phyloP scores from a whole-genome alignment of 1,284 basidiomycete species.

The Ustilago shanxiensis region DNA sequence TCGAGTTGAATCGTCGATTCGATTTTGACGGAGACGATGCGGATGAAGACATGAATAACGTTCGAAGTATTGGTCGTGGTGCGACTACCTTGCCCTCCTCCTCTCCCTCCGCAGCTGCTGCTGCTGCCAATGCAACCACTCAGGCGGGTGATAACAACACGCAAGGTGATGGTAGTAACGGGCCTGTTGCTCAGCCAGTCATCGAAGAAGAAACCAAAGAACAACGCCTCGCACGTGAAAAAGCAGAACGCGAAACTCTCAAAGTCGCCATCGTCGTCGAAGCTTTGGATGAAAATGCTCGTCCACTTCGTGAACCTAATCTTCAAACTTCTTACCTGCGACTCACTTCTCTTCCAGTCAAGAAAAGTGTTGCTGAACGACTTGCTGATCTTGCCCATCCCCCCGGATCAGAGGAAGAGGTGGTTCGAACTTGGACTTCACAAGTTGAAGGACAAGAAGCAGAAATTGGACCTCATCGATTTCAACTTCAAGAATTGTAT shows the following conservation, averaged over 20 bases:
- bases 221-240: slow-evolving; percentile 54
- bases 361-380: slow-evolving; percentile 26
- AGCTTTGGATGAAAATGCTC: slow-evolving; percentile 64
- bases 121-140: not conserved
- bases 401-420: not conserved
- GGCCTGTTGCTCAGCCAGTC: slow-evolving; percentile 8
- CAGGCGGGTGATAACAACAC: not conserved
- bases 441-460: slow-evolving; percentile 66
- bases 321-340: slow-evolving; percentile 63
- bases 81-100: not conserved
- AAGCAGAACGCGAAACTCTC: slow-evolving; percentile 61
- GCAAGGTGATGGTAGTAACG: not conserved
- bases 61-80: slow-evolving; percentile 6
- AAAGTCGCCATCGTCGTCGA: slow-evolving; percentile 64
- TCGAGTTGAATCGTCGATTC: slow-evolving; percentile 40
- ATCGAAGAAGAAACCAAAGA: slow-evolving; percentile 58
- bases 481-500: slow-evolving; percentile 69
- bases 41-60: slow-evolving; percentile 27
- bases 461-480: slow-evolving; percentile 63
- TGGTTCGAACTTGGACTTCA: slow-evolving; percentile 41
- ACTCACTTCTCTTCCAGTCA: slow-evolving; percentile 49
- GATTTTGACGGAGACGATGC: slow-evolving; percentile 35
- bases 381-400: slow-evolving; percentile 8
- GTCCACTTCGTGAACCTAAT: slow-evolving; percentile 59
- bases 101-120: not conserved